Evolutionary conservation across 768 basidiomycete species (phyloP).

Genomic region (Rhodotorula kratochvilovae): DNA sequence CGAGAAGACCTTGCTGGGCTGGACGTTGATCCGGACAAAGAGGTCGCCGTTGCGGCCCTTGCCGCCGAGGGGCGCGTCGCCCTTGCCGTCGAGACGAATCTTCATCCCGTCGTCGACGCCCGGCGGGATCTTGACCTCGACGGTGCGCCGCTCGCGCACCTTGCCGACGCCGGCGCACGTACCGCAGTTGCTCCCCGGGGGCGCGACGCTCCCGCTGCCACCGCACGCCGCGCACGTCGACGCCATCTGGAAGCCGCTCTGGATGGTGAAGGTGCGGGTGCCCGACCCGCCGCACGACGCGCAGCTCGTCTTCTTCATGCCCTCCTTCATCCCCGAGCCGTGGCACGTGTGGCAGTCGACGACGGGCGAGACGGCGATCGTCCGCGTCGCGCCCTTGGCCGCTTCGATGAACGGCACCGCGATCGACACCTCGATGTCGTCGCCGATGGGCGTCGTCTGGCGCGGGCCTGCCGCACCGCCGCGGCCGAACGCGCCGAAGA

Average conservation of each 20-base stretch:
- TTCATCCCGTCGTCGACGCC: constrained; percentile 95
- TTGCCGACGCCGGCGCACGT: constrained; percentile 82
- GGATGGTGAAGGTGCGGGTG: constrained; percentile 78
- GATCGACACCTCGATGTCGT: constrained; percentile 73
- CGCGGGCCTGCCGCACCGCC: constrained; percentile 43
- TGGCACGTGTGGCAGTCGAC: constrained; percentile 77
- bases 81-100: constrained; percentile 70
- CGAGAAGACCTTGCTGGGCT: constrained; percentile 74
- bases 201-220: constrained; percentile 74
- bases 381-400: constrained; percentile 78
- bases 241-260: constrained; percentile 94
- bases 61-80: constrained; percentile 76
- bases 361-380: constrained; percentile 71
- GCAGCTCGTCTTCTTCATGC: constrained; percentile 76
- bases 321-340: constrained; percentile 78
- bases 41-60: constrained; percentile 79
- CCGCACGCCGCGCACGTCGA: constrained; percentile 78
- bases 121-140: constrained; percentile 77
- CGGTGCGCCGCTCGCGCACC: constrained; percentile 69
- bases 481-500: constrained; percentile 64
- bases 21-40: constrained; percentile 76
- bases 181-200: constrained; percentile 70
- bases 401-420: constrained; percentile 84
- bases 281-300: constrained; percentile 78
- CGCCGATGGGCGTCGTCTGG: constrained; percentile 48